These are phyloP conservation scores for Leishmania aethiopica DNA, from an alignment of 208 protist species.

Conservation along the genomic window DNA sequence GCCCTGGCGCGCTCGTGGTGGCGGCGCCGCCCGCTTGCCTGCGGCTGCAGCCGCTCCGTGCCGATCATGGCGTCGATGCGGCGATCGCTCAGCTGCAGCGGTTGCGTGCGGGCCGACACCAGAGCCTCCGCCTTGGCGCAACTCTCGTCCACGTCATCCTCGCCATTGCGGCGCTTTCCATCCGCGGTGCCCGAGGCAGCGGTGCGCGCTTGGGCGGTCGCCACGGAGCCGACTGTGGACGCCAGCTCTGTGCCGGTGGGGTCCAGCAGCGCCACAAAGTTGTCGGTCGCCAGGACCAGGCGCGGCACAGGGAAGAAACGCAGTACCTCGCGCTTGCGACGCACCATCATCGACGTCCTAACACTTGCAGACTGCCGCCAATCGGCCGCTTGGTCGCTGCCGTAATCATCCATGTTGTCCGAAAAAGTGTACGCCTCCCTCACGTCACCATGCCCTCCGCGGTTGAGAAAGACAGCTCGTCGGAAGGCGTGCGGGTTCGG, in stretches of 20 bases:
- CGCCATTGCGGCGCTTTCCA: background rate
- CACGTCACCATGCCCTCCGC: background rate
- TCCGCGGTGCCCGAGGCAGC: background rate
- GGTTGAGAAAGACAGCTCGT: background rate
- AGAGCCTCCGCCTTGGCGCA: background rate
- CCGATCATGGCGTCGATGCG: conserved; percentile 16
- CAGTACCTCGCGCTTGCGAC: conserved; percentile 2
- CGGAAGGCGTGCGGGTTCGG: conserved; percentile 60
- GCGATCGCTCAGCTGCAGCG: conserved; percentile 4
- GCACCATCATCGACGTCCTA: background rate
- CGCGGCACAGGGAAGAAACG: conserved; percentile 63
- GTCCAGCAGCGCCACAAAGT: conserved; percentile 63
- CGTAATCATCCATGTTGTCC: background rate
- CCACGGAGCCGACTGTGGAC: conserved; percentile 5
- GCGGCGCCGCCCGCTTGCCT: conserved; percentile 12
- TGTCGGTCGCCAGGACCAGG: conserved; percentile 62
- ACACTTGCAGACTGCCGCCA: background rate
- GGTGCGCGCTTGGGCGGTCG: background rate
- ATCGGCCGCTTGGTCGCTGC: background rate
- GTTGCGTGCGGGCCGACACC: background rate
- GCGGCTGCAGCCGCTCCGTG: conserved; percentile 19
- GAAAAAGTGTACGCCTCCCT: background rate
- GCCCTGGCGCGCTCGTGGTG: conserved; percentile 29
- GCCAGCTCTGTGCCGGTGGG: conserved; percentile 35
- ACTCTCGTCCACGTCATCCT: background rate